Evolutionary conservation across 805 yeast genomes (phyloP), one percentile per base, ranked within the genome.

Genomic region (Wickerhamiella shivajii): DNA sequence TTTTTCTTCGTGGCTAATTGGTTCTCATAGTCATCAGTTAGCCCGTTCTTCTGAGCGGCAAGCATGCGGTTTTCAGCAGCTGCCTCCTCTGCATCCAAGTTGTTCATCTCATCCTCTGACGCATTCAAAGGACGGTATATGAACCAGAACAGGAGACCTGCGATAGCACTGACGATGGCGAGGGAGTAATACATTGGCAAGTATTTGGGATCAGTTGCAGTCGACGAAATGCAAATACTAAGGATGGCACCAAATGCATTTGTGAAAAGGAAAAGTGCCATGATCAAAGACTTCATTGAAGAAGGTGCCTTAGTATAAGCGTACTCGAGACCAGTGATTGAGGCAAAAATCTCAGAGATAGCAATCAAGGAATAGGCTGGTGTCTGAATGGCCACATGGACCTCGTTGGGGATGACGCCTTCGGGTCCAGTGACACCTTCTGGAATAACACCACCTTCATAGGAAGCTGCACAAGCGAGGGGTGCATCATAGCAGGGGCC

Each of bases 241-340:
- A 77, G 48, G 15, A 84, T 83, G 17, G 87, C 67, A 38, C 90
- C 84, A 33, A 75, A 46, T n/a, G 92, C 90, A 43, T 64, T 73
- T 25, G 78, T 76, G 38, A 78, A 57, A 48, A 79, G 62, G 61
- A 74, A 77, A 33, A 72, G 41, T 6, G 61, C 45, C 73, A 71
- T 71, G 46, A 72, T 66, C 49, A 72, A 67, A 11, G 77, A 67
- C 53, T 70, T 71, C 78, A 72, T 71, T 31, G 66, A 57, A 6
- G 64, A 65, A 26, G 90, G 90, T 5, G 90, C 87, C 59, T 78
- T 75, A 18, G 84, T 72, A 59, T 76, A 79, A 13, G 92, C 92
- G 50, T 76, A 77, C 59, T 79, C 90, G 45, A 76, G 67, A 46
- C 87, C 90, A 15, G 90, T 77, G 46, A 77, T 69, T 34, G 79